Base-by-base conservation (phyloP, 2,329 filamentous ascomycete species). In the Cladosporium sp. region DNA sequence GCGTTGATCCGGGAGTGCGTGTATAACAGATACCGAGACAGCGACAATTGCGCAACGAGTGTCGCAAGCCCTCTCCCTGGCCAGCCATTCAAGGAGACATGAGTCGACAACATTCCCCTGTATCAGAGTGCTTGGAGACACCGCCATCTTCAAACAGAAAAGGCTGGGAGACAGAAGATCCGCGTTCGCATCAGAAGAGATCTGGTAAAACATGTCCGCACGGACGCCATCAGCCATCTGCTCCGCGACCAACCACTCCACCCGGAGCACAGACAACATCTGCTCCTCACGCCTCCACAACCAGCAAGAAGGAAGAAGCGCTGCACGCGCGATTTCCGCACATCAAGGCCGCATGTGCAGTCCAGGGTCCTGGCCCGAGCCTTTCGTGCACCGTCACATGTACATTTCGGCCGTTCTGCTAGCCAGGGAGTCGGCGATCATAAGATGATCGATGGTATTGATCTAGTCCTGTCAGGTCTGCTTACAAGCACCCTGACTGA, bases 321-420 rank as follows among this genome's bases (percentile, higher is more conserved):
- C 17, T 40, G 15, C 15, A 40, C 38, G 38, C 15, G 38, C 38
- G 38, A 40, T 40, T 34, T 34, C 30, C 40, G 22, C 19, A 9
- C 19, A 22, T 43, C 40, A 43, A 43, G 17, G 40, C 40, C 30
- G 30, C 30, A 34, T 34, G 30, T 34, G 45, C 15, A 30, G 14
- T 17, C 12, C 45, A 30, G 30, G 30, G 30, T 34, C 30, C 30
- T 34, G 30, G 30, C 25, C 34, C 34, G 47, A 49, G 54, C 42
- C 54, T 22, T 22, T 30, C 19, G 30, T n/a, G 54, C 54, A 38
- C 54, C 42, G 40, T 56, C 54, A 56, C 54, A 56, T 56, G 54
- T 56, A 56, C 54, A 56, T 47, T 28, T 56, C 54, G 54, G 54
- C 54, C 42, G 42, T 42, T 47, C 25, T n/a, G 39, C 38, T 19